Evolutionary conservation across 768 basidiomycete species (phyloP), one percentile per base, ranked within the genome.

Genomic region (Leucosporidium yakuticum): DNA sequence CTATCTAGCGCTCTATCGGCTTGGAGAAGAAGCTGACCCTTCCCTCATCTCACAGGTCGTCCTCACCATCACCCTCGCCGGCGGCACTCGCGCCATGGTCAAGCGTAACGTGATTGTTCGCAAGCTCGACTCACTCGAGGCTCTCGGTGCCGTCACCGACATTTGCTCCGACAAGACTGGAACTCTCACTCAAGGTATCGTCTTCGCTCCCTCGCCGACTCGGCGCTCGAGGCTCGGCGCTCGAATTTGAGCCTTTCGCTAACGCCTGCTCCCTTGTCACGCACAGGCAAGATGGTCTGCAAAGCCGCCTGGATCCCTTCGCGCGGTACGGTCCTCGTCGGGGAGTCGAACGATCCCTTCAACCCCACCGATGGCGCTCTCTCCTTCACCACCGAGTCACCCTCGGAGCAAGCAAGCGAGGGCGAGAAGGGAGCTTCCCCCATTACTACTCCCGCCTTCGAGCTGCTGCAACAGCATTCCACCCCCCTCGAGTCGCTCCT

Each of bases 101-200:
- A 25, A 23, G 11, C 20, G 51, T 23, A 21, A 53, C 19, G 51
- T 53, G 2, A 23, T 53, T 25, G 51, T 53, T 23, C 23, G 27
- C 12, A 25, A 53, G 12, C 51, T 53, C 27, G n/a, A 53, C 11
- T 23, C n/a, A 25, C n/a, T 80, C 69, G 81, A 81, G 65, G 78
- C 79, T 8, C 75, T 81, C 32, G 77, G 79, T 1, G 79, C 77
- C n/a, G 79, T 81, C 4, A 79, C 80, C 57, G 79, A 80, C 66
- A 79, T 81, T 53, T 81, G 80, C 72, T 78, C 77, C 9, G 80
- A 80, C 51, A 25, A 81, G 76, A 81, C 81, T 23, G 81, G 81
- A 60, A 81, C 81, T 0, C 74, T 81, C 50, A 81, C 80, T 6
- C 71, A 73, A 61, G 71, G 69, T 67, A n/a, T 19, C 21, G 60